phyloP scores from a whole-genome alignment of 257 asterid species.

The Orobanche coerulescens region DNA sequence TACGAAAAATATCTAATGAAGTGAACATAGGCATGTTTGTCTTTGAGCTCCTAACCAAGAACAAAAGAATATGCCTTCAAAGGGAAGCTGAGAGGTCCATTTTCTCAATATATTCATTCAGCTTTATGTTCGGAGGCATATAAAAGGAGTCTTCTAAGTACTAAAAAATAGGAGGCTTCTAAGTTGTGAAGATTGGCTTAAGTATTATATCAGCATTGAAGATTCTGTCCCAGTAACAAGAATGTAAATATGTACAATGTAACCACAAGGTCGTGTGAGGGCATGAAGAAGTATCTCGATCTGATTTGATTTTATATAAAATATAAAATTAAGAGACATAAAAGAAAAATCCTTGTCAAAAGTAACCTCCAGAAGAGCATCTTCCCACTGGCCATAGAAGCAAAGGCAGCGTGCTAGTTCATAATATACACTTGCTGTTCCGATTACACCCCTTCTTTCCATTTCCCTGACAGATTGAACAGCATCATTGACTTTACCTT shows the following conservation, averaged over 20 bases:
- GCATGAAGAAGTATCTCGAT: slow-evolving; percentile 6
- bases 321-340: neutral
- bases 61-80: neutral
- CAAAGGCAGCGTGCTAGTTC: slow-evolving; percentile 98
- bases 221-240: neutral
- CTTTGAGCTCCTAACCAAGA: neutral
- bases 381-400: slow-evolving; percentile 79
- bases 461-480: slow-evolving; percentile 78
- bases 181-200: neutral
- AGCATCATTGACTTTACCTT: slow-evolving; percentile 79
- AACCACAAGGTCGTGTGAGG: neutral
- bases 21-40: neutral
- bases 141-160: neutral
- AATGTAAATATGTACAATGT: neutral
- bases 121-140: neutral
- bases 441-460: slow-evolving; percentile 85
- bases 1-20: neutral
- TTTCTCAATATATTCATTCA: no score
- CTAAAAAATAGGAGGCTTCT: neutral
- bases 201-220: neutral
- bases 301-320: neutral
- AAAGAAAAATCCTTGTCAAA: slow-evolving; percentile 13
- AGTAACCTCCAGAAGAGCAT: slow-evolving; percentile 71
- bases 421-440: slow-evolving; percentile 73
- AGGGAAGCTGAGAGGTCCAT: no score